These are phyloP conservation scores for Ilex paraguariensis DNA, from an alignment of 305 asterid genomes.

Conservation along the genomic window DNA sequence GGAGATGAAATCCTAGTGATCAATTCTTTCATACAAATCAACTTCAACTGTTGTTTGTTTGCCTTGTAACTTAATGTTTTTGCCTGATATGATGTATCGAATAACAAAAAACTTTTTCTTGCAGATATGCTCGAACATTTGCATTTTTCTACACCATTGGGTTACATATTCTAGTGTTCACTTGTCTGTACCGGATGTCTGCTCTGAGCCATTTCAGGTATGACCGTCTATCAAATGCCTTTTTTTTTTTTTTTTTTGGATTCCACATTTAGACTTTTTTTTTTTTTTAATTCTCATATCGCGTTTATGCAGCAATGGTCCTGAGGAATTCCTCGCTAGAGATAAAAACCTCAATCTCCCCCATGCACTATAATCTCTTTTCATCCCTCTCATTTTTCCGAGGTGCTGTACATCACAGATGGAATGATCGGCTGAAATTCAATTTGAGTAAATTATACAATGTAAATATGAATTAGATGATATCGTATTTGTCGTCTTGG, in stretches of 20 bases:
- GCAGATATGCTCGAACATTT: constrained; percentile 94
- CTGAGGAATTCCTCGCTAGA: constrained; percentile 50
- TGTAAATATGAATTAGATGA: not conserved
- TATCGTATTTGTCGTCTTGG: too few species aligned
- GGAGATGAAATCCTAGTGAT: not conserved
- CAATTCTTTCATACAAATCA: too few species aligned
- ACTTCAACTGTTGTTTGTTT: not conserved
- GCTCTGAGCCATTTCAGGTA: constrained; percentile 94
- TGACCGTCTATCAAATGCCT: not conserved
- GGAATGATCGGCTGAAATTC: not conserved
- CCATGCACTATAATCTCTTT: constrained; percentile 39
- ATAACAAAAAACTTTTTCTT: constrained; percentile 7
- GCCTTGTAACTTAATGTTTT: not conserved
- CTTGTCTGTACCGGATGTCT: constrained; percentile 96
- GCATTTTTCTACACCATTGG: constrained; percentile 97
- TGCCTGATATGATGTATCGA: constrained; percentile 3
- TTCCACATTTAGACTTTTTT: constrained; percentile 3
- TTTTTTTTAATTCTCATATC: constrained; percentile 6
- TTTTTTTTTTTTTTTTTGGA: not conserved
- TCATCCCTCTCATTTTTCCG: not conserved
- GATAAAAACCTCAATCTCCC: constrained; percentile 64
- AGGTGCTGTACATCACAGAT: not conserved
- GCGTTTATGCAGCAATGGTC: constrained; percentile 67
- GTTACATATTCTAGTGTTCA: constrained; percentile 87
- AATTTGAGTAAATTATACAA: not conserved